Percentiles rank a stretch among this genome's conserved stretches.
phyloP scores from a whole-genome alignment of 2,329 filamentous ascomycete genomes.

The Aureobasidium subglaciale region DNA sequence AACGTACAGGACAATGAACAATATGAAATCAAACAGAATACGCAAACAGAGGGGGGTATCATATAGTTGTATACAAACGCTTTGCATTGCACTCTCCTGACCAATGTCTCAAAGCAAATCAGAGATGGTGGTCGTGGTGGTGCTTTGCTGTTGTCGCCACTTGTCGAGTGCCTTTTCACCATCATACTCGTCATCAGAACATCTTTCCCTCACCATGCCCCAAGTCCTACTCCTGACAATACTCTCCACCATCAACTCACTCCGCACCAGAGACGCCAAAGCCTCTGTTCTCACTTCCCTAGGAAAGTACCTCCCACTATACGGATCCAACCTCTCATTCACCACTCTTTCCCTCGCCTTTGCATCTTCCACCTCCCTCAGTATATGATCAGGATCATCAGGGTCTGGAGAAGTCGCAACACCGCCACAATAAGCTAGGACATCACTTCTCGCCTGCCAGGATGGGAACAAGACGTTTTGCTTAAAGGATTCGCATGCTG shows the following conservation, averaged over 20 bases:
- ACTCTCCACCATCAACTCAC: constrained; percentile 68
- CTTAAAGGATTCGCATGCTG: constrained; percentile 66
- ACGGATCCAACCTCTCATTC: constrained; percentile 86
- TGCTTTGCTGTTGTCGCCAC: constrained; percentile 45
- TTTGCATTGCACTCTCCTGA: neutral
- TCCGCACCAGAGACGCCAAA: constrained; percentile 64
- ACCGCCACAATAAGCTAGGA: constrained; percentile 80
- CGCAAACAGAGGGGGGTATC: constrained; percentile 11
- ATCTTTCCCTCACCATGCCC: constrained; percentile 69
- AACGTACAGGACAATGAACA: neutral
- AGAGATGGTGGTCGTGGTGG: neutral
- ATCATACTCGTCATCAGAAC: constrained; percentile 41
- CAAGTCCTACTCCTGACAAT: constrained; percentile 80
- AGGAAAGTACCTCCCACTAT: constrained; percentile 75
- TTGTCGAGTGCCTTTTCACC: constrained; percentile 54
- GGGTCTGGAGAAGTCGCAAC: constrained; percentile 85
- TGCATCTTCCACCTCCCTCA: constrained; percentile 63
- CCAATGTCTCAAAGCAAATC: neutral
- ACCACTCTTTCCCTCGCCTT: constrained; percentile 66
- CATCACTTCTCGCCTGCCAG: constrained; percentile 76
- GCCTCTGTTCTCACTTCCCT: constrained; percentile 72
- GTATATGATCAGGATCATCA: constrained; percentile 68
- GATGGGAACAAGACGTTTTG: constrained; percentile 74
- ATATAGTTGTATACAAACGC: constrained; percentile 10
- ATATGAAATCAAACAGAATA: neutral